Base-by-base conservation (phyloP, 805 yeast genomes). In the Myxozyma neglecta region DNA sequence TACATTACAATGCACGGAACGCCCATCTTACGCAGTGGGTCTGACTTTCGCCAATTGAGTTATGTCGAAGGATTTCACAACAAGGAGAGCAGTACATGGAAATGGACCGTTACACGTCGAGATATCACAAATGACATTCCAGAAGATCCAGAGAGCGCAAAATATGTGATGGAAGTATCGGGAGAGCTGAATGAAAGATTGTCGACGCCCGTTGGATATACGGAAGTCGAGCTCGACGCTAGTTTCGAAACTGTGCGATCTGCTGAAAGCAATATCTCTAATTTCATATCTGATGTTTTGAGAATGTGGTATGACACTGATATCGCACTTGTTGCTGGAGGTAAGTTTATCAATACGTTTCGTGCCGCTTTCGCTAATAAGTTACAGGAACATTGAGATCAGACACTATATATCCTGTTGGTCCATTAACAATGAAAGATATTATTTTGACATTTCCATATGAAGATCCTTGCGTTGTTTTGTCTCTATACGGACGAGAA, bases 391-490 rank as follows among this genome's bases (percentile, higher is more conserved):
- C 70, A 10, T 46, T 67, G 37, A 53, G 70, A n/a, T 67, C 70
- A 3, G 70, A 67, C 44, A 61, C 64, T 5, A 16, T 67, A 7
- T 56, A 56, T 39, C 52, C 44, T 9, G 40, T 54, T 13, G 70
- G 70, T 2, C 63, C 64, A 9, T 16, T 67, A 4, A 20, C 56
- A 5, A 52, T 67, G 50, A 57, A 60, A 36, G 68, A 64, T 32
- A 54, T 67, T 29, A 68, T 66, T 10, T 39, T 61, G n/a, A 51
- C 66, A 10, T 67, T 67, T 35, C 70, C 70, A 1, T 67, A 61
- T 40, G 70, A 67, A 34, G 70, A 67, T 60, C 69, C 70, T 1
- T 62, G 66, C n/a, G 70, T 67, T 10, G 70, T 67, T 5, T 44
- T 67, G 13, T 43, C 56, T n/a, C 44, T 67, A 9, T 29, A 66